A percentile compares a stretch with the other conserved stretches of the same genome.
Conservation (phyloP, 2,329 filamentous ascomycete genomes). For the Pseudonectria foliicola region DNA sequence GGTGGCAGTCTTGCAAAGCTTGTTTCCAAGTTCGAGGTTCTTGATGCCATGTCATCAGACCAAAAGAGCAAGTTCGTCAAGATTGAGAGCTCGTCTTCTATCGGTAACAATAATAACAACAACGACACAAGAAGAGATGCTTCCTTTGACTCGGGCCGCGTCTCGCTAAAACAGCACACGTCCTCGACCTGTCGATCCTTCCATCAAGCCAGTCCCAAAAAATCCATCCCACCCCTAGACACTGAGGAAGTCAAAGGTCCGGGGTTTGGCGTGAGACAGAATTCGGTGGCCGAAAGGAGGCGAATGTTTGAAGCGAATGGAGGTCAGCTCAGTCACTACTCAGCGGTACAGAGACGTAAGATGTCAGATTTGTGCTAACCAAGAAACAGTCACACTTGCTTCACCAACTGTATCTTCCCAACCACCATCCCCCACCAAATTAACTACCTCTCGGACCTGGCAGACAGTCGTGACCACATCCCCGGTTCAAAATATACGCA, state of each 20-base stretch:
- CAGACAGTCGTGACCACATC: slow-evolving; percentile 4
- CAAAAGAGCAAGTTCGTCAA: not conserved
- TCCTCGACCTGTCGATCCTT: not conserved
- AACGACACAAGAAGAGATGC: slow-evolving; percentile 1
- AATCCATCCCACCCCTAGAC: not conserved
- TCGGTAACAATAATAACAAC: not conserved
- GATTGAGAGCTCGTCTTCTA: not conserved
- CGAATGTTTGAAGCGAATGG: slow-evolving; percentile 13
- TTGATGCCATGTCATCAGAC: slow-evolving; percentile 15
- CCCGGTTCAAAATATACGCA: not conserved
- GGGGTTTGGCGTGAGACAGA: slow-evolving; percentile 8
- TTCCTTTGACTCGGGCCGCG: slow-evolving; percentile 2
- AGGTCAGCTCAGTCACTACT: slow-evolving; percentile 3
- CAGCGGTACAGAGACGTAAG: too few species aligned
- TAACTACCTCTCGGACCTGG: slow-evolving; percentile 11
- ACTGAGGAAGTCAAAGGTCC: too few species aligned
- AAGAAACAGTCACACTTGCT: not conserved
- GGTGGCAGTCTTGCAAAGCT: slow-evolving; percentile 23
- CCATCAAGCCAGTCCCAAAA: slow-evolving; percentile 5
- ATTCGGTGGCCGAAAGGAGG: slow-evolving; percentile 19
- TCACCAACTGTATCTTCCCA: not conserved
- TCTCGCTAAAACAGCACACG: slow-evolving; percentile 4
- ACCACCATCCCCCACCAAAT: slow-evolving; percentile 1
- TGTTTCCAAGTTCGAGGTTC: slow-evolving; percentile 29
- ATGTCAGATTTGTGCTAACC: slow-evolving; percentile 1